Evolutionary conservation across 1,284 basidiomycete genomes (phyloP), one percentile per base, ranked within the genome.

Genomic region (Papiliotrema laurentii): DNA sequence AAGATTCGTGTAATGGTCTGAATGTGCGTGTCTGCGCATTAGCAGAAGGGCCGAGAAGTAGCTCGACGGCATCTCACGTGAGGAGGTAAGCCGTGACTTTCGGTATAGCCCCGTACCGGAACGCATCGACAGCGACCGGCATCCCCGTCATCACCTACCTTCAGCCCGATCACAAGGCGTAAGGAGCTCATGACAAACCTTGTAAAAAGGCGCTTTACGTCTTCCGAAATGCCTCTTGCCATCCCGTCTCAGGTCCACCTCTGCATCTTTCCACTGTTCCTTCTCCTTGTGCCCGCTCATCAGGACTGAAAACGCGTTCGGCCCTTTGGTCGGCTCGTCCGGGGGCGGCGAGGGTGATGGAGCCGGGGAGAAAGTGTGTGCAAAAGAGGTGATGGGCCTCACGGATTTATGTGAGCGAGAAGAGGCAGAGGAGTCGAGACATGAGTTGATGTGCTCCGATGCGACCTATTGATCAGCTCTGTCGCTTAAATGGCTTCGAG

Each of bases 51-150:
- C 45, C 28, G 27, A 41, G 47, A 34, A 41, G 33, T 36, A 24
- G 14, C 2, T 24, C 22, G 34, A 65, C 82, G n/a, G n/a, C n/a
- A n/a, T n/a, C n/a, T 50, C 56, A 87, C 89, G 85, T 90, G 55
- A 96, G 74, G 59, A 94, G 90, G 71, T 96, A 94, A 0, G 89
- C 89, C 3, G 80, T 86, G 11, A 96, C 83, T 10, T 82, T 83
- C 6, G 90, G 89, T 47, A 97, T 90, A n/a, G 79, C 77, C 2
- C 92, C 92, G 68, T 94, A 97, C 41, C 86, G 82, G 71, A 97
- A 97, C 1, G 91, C 92, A 64, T 97, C 94, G 0, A 97, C 92
- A 5, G 91, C 87, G 39, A 97, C 88, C 1, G 93, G 91, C 92
- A 97, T 97, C 2, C 96, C 94, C 57, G 90, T 87, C 56, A 98